Percentiles rank a stretch among this genome's conserved stretches.
These are phyloP conservation scores for Fraxinus sp. DNA, from an alignment of 305 asterid genomes.

Conservation along the genomic window DNA sequence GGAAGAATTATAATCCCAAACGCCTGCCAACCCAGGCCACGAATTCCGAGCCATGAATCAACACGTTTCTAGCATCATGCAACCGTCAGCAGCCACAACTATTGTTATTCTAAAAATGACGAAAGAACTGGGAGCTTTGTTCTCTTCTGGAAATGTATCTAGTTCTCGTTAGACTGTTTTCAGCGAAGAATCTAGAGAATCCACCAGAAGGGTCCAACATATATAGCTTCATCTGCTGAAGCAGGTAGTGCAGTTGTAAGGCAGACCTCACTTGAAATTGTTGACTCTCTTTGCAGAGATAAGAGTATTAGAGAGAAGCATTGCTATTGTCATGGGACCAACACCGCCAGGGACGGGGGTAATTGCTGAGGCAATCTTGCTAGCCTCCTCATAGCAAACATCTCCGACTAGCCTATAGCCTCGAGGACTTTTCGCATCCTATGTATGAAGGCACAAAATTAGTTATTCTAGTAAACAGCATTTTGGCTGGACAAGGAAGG, in stretches of 20 bases:
- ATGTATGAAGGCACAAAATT: neutral
- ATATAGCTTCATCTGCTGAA: neutral
- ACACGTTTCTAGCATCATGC: neutral
- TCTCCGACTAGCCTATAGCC: conserved; percentile 52
- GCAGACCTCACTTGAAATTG: conserved; percentile 41
- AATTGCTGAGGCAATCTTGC: conserved; percentile 48
- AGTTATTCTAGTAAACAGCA: neutral
- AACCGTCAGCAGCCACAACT: neutral
- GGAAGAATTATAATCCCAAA: neutral
- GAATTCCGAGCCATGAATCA: neutral
- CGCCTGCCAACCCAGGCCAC: neutral
- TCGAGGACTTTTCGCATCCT: conserved; percentile 53
- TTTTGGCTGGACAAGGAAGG: neutral
- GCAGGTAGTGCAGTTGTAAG: neutral
- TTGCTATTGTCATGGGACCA: conserved; percentile 56
- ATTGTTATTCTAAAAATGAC: neutral
- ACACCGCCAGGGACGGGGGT: conserved; percentile 57
- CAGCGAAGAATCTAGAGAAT: neutral
- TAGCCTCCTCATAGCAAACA: conserved; percentile 50
- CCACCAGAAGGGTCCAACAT: neutral
- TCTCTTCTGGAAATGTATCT: neutral
- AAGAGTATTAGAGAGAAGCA: conserved; percentile 75
- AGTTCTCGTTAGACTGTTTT: neutral
- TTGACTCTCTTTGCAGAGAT: conserved; percentile 69
- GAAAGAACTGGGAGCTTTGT: neutral